phyloP scores from a whole-genome alignment of 495 filamentous ascomycete genomes.

The Staphylotrichum tortipilum region DNA sequence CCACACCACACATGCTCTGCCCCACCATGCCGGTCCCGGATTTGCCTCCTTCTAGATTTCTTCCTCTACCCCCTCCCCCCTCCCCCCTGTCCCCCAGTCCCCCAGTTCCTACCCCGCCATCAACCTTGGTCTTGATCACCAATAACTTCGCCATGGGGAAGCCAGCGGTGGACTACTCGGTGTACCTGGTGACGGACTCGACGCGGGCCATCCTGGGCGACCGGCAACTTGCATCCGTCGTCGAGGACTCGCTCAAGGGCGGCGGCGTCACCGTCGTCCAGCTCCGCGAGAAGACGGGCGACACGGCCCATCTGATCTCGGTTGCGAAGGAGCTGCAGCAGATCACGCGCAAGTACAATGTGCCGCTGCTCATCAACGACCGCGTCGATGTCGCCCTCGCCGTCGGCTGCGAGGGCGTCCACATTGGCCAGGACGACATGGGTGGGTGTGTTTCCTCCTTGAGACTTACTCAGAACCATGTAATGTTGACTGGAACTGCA shows the following conservation, averaged over 20 bases:
- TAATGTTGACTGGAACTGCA: conserved; percentile 15
- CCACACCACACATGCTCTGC: too few relatives aligned
- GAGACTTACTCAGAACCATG: background rate
- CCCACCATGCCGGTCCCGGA: background rate
- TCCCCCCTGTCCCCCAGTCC: too few relatives aligned
- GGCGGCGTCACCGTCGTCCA: conserved; percentile 87
- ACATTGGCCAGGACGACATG: conserved; percentile 93
- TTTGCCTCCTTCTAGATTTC: too few relatives aligned
- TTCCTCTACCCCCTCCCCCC: too few relatives aligned
- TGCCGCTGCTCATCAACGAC: conserved; percentile 91
- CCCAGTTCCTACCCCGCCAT: too few relatives aligned
- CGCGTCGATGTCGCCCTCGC: conserved; percentile 87
- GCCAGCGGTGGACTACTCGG: conserved; percentile 39
- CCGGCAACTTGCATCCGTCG: conserved; percentile 61
- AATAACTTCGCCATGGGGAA: conserved; percentile 21
- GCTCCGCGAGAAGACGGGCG: conserved; percentile 78
- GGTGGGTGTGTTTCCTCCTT: conserved; percentile 38
- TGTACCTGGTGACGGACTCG: conserved; percentile 93
- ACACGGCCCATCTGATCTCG: conserved; percentile 63
- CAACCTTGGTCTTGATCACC: background rate
- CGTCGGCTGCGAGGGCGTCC: conserved; percentile 78
- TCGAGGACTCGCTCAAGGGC: conserved; percentile 67
- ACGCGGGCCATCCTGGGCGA: conserved; percentile 67
- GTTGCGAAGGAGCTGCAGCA: conserved; percentile 62
- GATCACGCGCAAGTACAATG: conserved; percentile 54